Evolutionary conservation across 805 yeast genomes (phyloP).

Genomic region (Ogataea angusta): DNA sequence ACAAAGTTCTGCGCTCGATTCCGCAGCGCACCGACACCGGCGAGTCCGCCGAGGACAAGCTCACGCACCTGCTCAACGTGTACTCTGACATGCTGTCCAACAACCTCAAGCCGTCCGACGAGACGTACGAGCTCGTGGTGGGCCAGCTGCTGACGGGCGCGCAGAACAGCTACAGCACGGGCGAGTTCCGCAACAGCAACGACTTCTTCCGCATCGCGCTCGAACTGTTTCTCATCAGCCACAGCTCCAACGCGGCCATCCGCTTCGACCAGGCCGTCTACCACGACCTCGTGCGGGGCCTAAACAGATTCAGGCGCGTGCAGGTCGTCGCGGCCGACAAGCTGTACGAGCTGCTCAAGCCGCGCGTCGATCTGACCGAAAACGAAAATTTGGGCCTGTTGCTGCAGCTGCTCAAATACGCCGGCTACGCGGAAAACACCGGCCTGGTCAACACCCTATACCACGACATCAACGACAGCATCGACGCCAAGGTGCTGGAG

Average conservation of each 20-base stretch:
- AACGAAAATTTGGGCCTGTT: constrained; percentile 29
- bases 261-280: constrained; percentile 21
- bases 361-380: constrained; percentile 10
- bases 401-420: constrained; percentile 38
- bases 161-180: constrained; percentile 36
- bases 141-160: constrained; percentile 50
- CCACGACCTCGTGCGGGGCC: constrained; percentile 23
- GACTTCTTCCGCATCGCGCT: constrained; percentile 50
- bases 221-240: constrained; percentile 40
- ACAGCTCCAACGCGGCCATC: constrained; percentile 17
- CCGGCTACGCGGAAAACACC: constrained; percentile 37
- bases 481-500: constrained; percentile 6
- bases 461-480: constrained; percentile 26
- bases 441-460: constrained; percentile 38
- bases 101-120: constrained; percentile 51
- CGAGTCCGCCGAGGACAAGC: constrained; percentile 53
- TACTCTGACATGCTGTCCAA: constrained; percentile 63
- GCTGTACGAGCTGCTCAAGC: constrained; percentile 17
- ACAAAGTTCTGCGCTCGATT: constrained; percentile 54
- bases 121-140: constrained; percentile 53
- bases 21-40: constrained; percentile 47
- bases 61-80: constrained; percentile 60
- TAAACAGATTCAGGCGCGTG: constrained; percentile 25
- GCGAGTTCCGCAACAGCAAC: constrained; percentile 37
- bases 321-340: constrained; percentile 15